These are phyloP conservation scores for Raphanus hybrid DNA, from an alignment of 441 rosid species.

Conservation along the genomic window DNA sequence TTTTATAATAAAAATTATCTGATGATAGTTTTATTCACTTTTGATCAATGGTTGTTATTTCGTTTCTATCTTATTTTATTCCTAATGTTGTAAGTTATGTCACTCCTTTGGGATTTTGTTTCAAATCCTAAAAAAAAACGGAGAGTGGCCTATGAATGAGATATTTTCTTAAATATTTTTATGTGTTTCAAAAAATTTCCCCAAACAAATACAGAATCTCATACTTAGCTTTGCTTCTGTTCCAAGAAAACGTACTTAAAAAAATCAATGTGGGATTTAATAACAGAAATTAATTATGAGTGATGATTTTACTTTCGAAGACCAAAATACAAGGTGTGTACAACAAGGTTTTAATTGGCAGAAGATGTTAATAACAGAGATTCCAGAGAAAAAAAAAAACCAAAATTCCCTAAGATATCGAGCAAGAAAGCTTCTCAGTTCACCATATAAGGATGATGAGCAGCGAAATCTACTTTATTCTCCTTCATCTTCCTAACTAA, in stretches of 20 bases:
- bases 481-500: conserved; percentile 67
- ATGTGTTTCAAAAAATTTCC: background rate
- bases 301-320: conserved; percentile 59
- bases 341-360: no score
- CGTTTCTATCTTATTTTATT: background rate
- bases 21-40: conserved; percentile 1
- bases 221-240: conserved; percentile 80
- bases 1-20: background rate
- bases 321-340: conserved; percentile 62
- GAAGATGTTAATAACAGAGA: conserved; percentile 43
- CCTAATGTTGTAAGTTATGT: conserved; percentile 38
- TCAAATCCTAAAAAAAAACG: background rate
- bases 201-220: conserved; percentile 43
- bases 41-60: background rate
- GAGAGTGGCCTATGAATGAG: conserved; percentile 6
- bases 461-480: conserved; percentile 70
- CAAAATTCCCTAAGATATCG: conserved; percentile 63
- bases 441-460: conserved; percentile 53
- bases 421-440: conserved; percentile 57
- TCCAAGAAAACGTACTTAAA: background rate
- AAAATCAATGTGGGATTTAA: no score
- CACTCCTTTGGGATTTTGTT: conserved; percentile 42
- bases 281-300: background rate
- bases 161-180: background rate
- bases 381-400: conserved; percentile 53